These are phyloP conservation scores for Fraxinus excelsior DNA, from an alignment of 257 asterid genomes.

Conservation along the genomic window DNA sequence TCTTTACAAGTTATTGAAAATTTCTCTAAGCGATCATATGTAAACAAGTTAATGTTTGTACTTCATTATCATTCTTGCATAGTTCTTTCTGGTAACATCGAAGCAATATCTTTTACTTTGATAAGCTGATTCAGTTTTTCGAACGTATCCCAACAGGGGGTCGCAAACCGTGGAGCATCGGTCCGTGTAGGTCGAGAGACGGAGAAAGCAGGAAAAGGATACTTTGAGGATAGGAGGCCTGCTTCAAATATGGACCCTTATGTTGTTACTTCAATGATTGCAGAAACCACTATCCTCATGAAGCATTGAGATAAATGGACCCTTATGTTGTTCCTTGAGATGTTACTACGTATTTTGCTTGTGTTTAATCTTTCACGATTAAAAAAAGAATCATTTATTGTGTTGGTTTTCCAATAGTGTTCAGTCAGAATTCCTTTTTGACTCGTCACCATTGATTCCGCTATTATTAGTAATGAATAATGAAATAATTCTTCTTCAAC, in stretches of 20 bases:
- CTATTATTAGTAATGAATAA: too few relatives aligned
- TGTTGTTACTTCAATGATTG: conserved; percentile 87
- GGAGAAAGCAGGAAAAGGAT: conserved; percentile 89
- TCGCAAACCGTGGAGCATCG: conserved; percentile 92
- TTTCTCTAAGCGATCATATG: too few relatives aligned
- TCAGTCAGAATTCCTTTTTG: too few relatives aligned
- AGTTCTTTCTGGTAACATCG: neutral
- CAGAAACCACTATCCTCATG: conserved; percentile 80
- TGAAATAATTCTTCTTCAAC: too few relatives aligned
- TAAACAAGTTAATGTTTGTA: neutral
- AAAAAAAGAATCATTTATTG: too few relatives aligned
- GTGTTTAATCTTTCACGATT: too few relatives aligned
- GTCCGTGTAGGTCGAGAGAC: conserved; percentile 93
- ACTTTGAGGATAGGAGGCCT: conserved; percentile 94
- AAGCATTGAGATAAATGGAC: too few relatives aligned
- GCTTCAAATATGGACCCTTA: conserved; percentile 98
- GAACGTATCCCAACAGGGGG: conserved; percentile 52
- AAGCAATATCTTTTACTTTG: neutral
- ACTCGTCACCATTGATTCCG: too few relatives aligned
- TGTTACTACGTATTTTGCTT: too few relatives aligned
- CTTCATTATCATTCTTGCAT: neutral
- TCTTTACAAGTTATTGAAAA: too few relatives aligned
- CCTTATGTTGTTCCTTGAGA: too few relatives aligned
- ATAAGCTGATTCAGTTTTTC: neutral
- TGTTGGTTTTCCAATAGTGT: too few relatives aligned